A percentile compares a stretch with the other conserved stretches of the same genome.
Conservation (phyloP, 768 basidiomycete genomes). For the Agaricus subrufescens region DNA sequence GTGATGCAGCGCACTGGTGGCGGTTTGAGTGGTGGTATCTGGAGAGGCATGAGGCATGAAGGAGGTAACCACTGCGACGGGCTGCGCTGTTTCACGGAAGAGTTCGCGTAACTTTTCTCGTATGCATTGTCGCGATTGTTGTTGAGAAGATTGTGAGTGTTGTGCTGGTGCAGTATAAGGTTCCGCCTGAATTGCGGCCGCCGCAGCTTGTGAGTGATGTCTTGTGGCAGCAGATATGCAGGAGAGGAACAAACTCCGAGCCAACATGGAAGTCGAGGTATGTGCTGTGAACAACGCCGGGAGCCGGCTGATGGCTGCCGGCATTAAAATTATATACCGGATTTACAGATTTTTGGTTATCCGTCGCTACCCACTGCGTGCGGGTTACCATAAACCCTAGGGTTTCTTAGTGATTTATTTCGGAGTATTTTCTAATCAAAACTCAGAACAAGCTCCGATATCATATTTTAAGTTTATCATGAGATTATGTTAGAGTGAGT, state of each 20-base stretch:
- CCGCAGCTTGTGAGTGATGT: slow-evolving; percentile 1
- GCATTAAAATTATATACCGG: no score
- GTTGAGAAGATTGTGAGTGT: neutral
- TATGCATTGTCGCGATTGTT: slow-evolving; percentile 8
- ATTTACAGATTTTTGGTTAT: no score
- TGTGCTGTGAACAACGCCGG: no score
- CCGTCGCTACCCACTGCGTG: no score
- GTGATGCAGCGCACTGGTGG: slow-evolving; percentile 37
- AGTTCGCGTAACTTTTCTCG: slow-evolving; percentile 43
- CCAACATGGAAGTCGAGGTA: neutral
- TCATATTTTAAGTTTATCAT: no score
- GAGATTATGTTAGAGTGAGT: no score
- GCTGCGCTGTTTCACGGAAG: slow-evolving; percentile 75
- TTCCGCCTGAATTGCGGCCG: slow-evolving; percentile 1
- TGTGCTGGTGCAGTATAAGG: neutral
- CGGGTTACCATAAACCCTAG: no score
- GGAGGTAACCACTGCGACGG: slow-evolving; percentile 83
- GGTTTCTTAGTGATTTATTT: no score
- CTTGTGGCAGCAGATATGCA: neutral
- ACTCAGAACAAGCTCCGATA: no score
- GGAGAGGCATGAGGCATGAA: slow-evolving; percentile 37
- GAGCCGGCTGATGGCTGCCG: no score
- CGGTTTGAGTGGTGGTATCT: neutral
- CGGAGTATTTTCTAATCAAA: no score
- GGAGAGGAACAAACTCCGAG: neutral